Evolutionary conservation across 2,329 filamentous ascomycete genomes (phyloP), one percentile per base, ranked within the genome.

Genomic region (Endoconidiophora polonica): DNA sequence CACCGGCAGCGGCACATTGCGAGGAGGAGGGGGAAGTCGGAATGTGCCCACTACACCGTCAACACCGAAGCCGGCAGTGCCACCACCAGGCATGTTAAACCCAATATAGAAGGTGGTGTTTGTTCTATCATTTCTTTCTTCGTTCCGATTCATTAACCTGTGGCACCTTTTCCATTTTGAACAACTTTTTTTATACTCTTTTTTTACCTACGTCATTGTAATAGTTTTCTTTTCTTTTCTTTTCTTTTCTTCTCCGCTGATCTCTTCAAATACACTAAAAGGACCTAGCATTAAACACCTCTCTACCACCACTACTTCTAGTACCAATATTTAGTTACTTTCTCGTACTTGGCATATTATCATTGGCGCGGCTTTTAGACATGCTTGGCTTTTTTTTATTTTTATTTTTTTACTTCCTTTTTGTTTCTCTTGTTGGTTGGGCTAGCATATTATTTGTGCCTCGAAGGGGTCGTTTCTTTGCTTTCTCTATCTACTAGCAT

Each of bases 51-150:
- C 60, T 2, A 59, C 20, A 10, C 16, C 58, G 3, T 50, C 54
- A 14, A 50, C 48, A 3, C 51, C 57, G 5, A 56, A 53, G 39
- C 48, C 54, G 4, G 58, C 58, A 2, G 52, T 54, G 10, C 58
- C 62, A 4, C 61, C 60, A 3, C 58, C 59, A 1, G 66, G 65
- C n/a, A 68, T 68, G 66, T 65, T 68, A 56, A 68, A 68, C 48
- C 60, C 65, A 2, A 68, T 68, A 57, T 68, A 57, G 64, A 18
- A 29, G 23, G 23, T 18, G 33, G 23, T 29, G 29, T 37, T 36
- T 29, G 6, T 22, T 22, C 7, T 37, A 26, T 38, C 16, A 22
- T 44, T 44, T 9, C 41, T 10, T 44, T 41, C 20, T 44, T 41
- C 20, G n/a, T 41, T 41, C 16, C n/a, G 20, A 37, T 36, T 33